Percentiles rank a stretch among this genome's conserved stretches.
Conservation (phyloP, 257 asterid species). For the Solanum sitiens region DNA sequence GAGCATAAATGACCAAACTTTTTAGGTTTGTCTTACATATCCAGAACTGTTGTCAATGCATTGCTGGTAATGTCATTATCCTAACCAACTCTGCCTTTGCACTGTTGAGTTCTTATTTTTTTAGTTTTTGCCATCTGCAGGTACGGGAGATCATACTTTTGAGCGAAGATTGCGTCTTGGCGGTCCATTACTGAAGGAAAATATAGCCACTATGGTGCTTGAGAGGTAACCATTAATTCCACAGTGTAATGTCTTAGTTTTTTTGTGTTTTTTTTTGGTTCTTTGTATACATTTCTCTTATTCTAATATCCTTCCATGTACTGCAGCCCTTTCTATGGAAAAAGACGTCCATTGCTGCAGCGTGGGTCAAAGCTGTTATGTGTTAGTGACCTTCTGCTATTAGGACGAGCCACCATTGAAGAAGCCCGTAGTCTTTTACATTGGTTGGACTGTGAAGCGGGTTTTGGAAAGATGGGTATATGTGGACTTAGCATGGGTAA, state of each 20-base stretch:
- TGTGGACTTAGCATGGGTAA: constrained; percentile 99
- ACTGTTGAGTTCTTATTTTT: background rate
- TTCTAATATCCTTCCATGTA: background rate
- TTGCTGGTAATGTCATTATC: background rate
- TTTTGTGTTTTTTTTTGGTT: background rate
- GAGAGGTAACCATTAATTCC: constrained; percentile 51
- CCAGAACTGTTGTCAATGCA: background rate
- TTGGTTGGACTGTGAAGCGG: constrained; percentile 84
- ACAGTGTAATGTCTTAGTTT: background rate
- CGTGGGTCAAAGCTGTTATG: constrained; percentile 89
- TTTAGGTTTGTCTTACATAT: background rate
- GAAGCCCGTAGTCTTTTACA: constrained; percentile 84
- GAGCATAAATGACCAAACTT: background rate
- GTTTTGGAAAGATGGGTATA: constrained; percentile 87
- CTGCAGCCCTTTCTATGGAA: constrained; percentile 92
- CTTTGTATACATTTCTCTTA: background rate
- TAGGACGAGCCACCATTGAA: constrained; percentile 94
- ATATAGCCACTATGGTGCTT: constrained; percentile 96
- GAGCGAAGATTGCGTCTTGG: constrained; percentile 95
- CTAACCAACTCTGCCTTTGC: background rate
- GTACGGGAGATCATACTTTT: constrained; percentile 92
- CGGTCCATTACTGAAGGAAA: constrained; percentile 80
- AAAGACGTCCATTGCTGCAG: constrained; percentile 84
- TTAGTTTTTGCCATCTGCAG: constrained; percentile 19
- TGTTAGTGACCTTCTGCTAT: constrained; percentile 80